Conservation (phyloP, 441 rosid genomes). For the Gossypium trilobum region DNA sequence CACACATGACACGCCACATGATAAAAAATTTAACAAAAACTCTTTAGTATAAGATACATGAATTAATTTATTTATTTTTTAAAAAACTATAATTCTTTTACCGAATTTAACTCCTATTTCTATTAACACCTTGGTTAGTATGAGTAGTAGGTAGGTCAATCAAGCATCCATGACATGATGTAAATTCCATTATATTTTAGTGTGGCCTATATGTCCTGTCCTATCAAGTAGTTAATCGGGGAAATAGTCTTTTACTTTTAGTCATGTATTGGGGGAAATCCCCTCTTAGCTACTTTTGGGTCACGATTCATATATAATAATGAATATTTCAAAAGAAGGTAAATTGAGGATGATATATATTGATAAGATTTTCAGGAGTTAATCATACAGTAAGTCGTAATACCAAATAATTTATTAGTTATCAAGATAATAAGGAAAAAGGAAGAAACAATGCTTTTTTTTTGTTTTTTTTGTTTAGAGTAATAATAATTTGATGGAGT, state of each 20-base stretch:
- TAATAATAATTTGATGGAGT: not conserved
- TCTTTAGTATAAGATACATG: no score
- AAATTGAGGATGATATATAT: no score
- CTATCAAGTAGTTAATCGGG: constrained; percentile 3
- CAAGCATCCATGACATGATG: not conserved
- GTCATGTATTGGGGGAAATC: not conserved
- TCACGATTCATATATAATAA: not conserved
- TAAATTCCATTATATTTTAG: not conserved
- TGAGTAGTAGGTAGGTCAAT: not conserved
- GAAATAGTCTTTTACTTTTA: not conserved
- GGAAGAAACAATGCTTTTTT: no score
- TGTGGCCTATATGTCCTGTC: not conserved
- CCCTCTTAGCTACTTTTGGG: not conserved
- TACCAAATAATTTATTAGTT: not conserved
- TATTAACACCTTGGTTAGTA: not conserved
- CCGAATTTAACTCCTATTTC: no score
- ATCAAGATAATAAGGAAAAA: not conserved
- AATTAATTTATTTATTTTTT: no score
- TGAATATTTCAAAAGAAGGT: no score
- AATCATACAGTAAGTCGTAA: not conserved
- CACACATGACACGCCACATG: no score
- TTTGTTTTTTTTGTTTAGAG: not conserved
- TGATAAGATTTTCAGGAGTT: not conserved
- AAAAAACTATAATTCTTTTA: no score
- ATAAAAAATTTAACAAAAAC: no score